Percentiles rank a stretch among this genome's conserved stretches.
Evolutionary conservation across 768 basidiomycete species (phyloP).

Genomic region (Strobilomyces echinocephalus): DNA sequence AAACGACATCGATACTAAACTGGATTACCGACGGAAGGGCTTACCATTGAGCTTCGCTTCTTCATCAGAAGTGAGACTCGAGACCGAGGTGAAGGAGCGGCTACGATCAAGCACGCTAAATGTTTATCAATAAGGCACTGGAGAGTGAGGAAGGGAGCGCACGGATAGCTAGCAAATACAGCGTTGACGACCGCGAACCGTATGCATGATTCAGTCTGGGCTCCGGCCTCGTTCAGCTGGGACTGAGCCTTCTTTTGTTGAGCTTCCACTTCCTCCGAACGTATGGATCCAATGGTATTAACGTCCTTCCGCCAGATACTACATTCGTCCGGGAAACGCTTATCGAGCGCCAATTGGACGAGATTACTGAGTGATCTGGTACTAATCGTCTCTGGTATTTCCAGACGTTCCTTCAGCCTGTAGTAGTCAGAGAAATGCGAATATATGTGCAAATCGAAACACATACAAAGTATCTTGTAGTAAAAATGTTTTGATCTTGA

Average conservation of each 20-base stretch:
- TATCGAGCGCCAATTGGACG: constrained; percentile 27
- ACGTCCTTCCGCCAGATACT: constrained; percentile 22
- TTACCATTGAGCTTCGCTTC: constrained; percentile 11
- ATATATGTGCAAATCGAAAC: not conserved
- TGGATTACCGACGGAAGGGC: not conserved
- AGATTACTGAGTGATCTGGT: constrained; percentile 28
- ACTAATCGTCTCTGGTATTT: constrained; percentile 20
- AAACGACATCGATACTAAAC: not conserved
- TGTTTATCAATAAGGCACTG: not conserved
- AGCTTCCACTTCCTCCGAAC: not conserved
- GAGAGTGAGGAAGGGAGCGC: constrained; percentile 1
- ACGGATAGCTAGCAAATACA: constrained; percentile 25
- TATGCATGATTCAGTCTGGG: constrained; percentile 17
- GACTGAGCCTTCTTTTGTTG: constrained; percentile 13
- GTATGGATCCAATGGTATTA: not conserved
- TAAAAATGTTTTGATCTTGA: constrained; percentile 9
- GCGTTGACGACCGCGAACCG: constrained; percentile 25
- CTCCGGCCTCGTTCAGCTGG: constrained; percentile 6
- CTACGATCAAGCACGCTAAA: constrained; percentile 18
- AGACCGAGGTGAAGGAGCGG: constrained; percentile 12
- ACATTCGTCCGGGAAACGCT: constrained; percentile 25
- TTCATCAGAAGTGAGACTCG: constrained; percentile 14
- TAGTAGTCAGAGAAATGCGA: not conserved
- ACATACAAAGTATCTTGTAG: constrained; percentile 26
- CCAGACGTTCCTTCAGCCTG: constrained; percentile 26